Evolutionary conservation across 371 early-diverging fungal species (phyloP), one percentile per base, ranked within the genome.

Genomic region (Neoconidiobolus thromboides): DNA sequence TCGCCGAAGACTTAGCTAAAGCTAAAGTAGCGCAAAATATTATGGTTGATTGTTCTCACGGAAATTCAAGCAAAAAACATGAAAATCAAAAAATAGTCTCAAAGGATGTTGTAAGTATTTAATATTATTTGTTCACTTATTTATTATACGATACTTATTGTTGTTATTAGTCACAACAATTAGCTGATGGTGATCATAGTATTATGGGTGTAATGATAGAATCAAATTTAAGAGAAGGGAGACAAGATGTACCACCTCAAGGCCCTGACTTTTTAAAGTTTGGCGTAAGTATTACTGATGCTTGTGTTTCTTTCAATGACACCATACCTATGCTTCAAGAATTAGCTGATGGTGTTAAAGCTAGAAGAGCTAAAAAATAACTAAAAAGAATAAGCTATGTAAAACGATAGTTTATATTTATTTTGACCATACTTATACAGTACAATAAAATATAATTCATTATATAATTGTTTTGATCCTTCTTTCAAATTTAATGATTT

Each of bases 11-110:
- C 60, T 74, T 91, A 55, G 66, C 66, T 39, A 79, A 80, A 62
- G 78, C 77, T 63, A 80, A 81, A 58, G 64, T 87, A 52, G 65
- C 67, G 10, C 67, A 79, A 43, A 67, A 69, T 36, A 70, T 95
- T 66, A 93, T 95, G 96, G 74, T 94, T 60, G 96, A 95, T 68
- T 93, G 90, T 74, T 85, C 86, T 58, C 96, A 95, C 68, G 96
- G 90, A 49, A 91, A 87, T 75, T 78, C 77, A 62, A 70, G 69
- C 70, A 91, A 87, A 71, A 69, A 82, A 63, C 85, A 83, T 61
- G 75, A 76, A 48, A 79, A 83, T 65, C 96, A 95, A 72, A 77
- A 81, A 62, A 67, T 81, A 44, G 93, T 91, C 9, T 85, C 80
- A 37, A 74, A 83, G 56, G 74, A 77, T 62, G 74, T 94, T 63